Base-by-base conservation (phyloP, 805 yeast species). In the Zygoascus ofunaensis region DNA sequence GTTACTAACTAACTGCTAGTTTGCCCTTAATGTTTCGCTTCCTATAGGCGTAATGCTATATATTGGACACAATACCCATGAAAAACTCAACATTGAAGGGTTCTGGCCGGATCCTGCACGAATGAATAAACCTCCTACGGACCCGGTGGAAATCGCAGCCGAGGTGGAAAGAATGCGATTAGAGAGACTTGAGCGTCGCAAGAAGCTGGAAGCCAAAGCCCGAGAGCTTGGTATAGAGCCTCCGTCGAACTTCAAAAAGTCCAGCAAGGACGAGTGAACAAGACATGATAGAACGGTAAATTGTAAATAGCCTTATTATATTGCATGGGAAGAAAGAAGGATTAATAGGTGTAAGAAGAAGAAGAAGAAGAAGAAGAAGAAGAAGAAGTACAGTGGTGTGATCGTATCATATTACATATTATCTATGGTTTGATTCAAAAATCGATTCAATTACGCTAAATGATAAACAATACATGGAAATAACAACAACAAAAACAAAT, bases 81-180 rank as follows among this genome's bases (percentile, higher is more conserved):
- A 72, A 55, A 89, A 87, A 67, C 79, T 89, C 62, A 85, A 87
- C 58, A 80, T 87, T 39, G 94, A 94, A 5, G 95, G 95, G 18
- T 89, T 86, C 65, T 87, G 95, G 95, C 97, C 97, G 2, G 97
- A 87, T 61, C 96, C 96, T 35, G 82, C 83, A 35, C 82, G 96
- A 2, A 71, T 87, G 53, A 87, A 89, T 60, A 82, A 85, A 64
- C 80, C 89, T 30, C 97, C 97, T 2, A 89, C 87, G 57, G 96
- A 89, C 58, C 87, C 87, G 2, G 84, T 82, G 56, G 96, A 89
- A 59, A 86, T 89, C 48, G 82, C 85, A 60, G 90, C 92, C 1
- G 97, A 89, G 59, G 68, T 89, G 33, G 95, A 94, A 14, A 76
- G 95, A 60, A 81, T 89, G 73, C 77, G 80, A 60, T 75, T 78